phyloP scores from a whole-genome alignment of 805 yeast genomes.

The Blastobotrys peoriensis region DNA sequence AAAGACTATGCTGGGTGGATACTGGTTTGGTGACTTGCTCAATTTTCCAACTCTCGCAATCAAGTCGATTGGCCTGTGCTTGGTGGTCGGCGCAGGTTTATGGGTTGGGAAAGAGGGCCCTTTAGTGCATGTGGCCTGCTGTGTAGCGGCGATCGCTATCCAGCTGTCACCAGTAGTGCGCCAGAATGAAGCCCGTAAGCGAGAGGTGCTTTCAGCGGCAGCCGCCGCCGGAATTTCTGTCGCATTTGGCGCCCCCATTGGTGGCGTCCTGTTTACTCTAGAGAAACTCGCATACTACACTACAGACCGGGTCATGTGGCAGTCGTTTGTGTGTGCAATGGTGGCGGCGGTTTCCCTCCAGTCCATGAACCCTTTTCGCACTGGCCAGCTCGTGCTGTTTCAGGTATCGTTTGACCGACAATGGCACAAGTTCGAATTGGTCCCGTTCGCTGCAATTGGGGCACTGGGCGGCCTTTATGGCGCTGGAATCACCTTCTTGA shows the following conservation, averaged over 20 bases:
- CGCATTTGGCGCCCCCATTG: conserved; percentile 83
- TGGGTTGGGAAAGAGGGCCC: conserved; percentile 91
- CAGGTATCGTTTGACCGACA: conserved; percentile 62
- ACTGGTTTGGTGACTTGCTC: conserved; percentile 48
- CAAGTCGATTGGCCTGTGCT: conserved; percentile 52
- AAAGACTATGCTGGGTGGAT: conserved; percentile 62
- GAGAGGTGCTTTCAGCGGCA: conserved; percentile 69
- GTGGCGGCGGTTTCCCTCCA: conserved; percentile 59
- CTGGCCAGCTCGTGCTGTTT: conserved; percentile 50
- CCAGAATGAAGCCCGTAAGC: conserved; percentile 47
- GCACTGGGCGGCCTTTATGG: conserved; percentile 66
- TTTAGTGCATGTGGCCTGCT: conserved; percentile 69
- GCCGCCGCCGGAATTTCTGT: conserved; percentile 80
- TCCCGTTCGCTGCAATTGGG: conserved; percentile 71
- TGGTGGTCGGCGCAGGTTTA: conserved; percentile 68
- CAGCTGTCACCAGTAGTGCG: conserved; percentile 27
- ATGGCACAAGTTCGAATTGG: conserved; percentile 65
- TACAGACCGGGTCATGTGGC: conserved; percentile 69
- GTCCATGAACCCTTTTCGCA: conserved; percentile 44
- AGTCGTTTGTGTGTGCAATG: conserved; percentile 73
- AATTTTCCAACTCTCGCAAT: conserved; percentile 45
- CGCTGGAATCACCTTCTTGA: conserved; percentile 43
- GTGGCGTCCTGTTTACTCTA: conserved; percentile 74
- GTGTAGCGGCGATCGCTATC: conserved; percentile 42
- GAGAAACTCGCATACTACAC: conserved; percentile 64